Percentiles rank a stretch among this genome's conserved stretches.
Conservation (phyloP, 2,329 filamentous ascomycete genomes). For the Paecilomyces dactylethromorphus region DNA sequence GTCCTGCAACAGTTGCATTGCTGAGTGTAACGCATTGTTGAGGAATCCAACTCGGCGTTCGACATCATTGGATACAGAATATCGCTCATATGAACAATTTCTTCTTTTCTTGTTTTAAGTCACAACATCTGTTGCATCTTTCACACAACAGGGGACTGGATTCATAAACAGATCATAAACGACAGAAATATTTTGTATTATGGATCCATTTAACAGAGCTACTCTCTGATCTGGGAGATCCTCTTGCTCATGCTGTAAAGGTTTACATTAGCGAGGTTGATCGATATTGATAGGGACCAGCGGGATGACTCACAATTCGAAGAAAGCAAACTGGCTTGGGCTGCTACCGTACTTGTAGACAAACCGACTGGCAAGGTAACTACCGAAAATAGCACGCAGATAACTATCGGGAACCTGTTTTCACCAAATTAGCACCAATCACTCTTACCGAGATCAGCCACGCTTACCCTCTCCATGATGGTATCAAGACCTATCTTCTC, state of each 20-base stretch:
- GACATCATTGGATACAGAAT: neutral
- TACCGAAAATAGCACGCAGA: constrained; percentile 90
- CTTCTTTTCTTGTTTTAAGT: neutral
- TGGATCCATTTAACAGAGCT: constrained; percentile 8
- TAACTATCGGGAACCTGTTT: constrained; percentile 77
- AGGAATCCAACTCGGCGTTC: neutral
- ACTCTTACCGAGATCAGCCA: neutral
- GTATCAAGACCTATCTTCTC: constrained; percentile 87
- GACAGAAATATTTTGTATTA: constrained; percentile 5
- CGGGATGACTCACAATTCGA: constrained; percentile 75
- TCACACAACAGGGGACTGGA: neutral
- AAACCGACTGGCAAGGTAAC: constrained; percentile 89
- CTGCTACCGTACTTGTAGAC: constrained; percentile 92
- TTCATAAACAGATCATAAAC: neutral
- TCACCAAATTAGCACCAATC: constrained; percentile 12
- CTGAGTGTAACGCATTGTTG: neutral
- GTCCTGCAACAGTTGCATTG: neutral
- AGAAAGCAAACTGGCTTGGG: constrained; percentile 96
- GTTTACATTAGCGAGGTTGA: constrained; percentile 6
- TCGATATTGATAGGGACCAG: neutral
- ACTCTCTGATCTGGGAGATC: constrained; percentile 22
- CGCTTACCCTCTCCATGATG: constrained; percentile 68
- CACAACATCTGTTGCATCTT: neutral
- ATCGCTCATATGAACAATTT: neutral
- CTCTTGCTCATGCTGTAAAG: constrained; percentile 31